A percentile compares a stretch with the other conserved stretches of the same genome.
Conservation (phyloP, 2,329 filamentous ascomycete species). For the Cladosporium sp. region DNA sequence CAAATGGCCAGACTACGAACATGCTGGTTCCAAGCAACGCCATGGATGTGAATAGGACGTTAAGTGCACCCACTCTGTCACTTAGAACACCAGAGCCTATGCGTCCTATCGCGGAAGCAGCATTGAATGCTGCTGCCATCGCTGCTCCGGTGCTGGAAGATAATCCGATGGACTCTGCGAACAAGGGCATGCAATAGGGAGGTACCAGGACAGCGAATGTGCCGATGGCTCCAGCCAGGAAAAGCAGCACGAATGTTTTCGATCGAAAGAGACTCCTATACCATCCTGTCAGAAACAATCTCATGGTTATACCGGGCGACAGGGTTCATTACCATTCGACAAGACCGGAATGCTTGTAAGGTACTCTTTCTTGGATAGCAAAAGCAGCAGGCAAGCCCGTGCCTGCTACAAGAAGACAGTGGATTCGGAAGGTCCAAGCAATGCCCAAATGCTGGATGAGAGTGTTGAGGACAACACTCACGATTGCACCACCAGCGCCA, state of each 20-base stretch:
- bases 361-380: slow-evolving; percentile 47
- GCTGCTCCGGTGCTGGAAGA: slow-evolving; percentile 31
- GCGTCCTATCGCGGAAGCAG: slow-evolving; percentile 55
- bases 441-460: slow-evolving; percentile 41
- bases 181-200: slow-evolving; percentile 58
- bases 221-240: slow-evolving; percentile 50
- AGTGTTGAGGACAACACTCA: slow-evolving; percentile 27
- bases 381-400: slow-evolving; percentile 55
- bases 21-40: slow-evolving; percentile 53
- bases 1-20: slow-evolving; percentile 58
- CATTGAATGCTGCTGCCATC: slow-evolving; percentile 58
- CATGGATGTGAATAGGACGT: slow-evolving; percentile 50
- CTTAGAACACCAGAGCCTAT: slow-evolving; percentile 51
- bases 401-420: slow-evolving; percentile 48
- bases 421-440: slow-evolving; percentile 50
- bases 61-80: slow-evolving; percentile 52
- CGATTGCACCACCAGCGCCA: slow-evolving; percentile 52
- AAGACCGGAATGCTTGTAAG: slow-evolving; percentile 19
- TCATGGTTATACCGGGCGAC: no score
- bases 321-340: slow-evolving; percentile 4
- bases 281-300: slow-evolving; percentile 37
- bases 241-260: slow-evolving; percentile 50
- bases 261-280: slow-evolving; percentile 31
- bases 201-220: slow-evolving; percentile 59
- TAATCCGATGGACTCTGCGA: slow-evolving; percentile 52